phyloP scores from a whole-genome alignment of 75 land plant genomes.

The Adiantum capillusveneris region DNA sequence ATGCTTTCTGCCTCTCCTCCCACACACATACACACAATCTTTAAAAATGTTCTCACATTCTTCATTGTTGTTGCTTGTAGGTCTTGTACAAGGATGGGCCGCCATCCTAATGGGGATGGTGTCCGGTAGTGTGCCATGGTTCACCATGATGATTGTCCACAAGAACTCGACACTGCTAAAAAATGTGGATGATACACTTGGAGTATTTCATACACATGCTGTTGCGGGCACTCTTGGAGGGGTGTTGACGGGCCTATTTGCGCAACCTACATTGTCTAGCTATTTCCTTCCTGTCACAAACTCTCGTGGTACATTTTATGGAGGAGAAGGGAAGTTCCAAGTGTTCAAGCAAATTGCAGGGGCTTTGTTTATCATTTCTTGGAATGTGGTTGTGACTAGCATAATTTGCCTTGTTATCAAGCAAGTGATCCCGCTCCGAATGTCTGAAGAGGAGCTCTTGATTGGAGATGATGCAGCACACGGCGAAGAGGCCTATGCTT shows the following conservation, averaged over 20 bases:
- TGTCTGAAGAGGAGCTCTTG: conserved; percentile 58
- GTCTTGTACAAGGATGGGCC: conserved; percentile 63
- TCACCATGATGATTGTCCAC: conserved; percentile 68
- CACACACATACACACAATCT: no score
- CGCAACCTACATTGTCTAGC: conserved; percentile 31
- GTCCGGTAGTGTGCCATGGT: conserved; percentile 58
- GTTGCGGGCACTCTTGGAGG: conserved; percentile 63
- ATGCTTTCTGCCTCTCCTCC: no score
- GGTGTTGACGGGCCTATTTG: conserved; percentile 40
- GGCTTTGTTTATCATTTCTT: conserved; percentile 53
- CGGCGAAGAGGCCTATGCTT: conserved; percentile 76
- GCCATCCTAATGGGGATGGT: conserved; percentile 52
- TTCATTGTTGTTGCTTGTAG: conserved; percentile 12
- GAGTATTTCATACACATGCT: conserved; percentile 63
- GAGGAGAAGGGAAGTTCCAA: conserved; percentile 54
- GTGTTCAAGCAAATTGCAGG: conserved; percentile 57
- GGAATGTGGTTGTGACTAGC: conserved; percentile 59
- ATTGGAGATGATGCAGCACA: conserved; percentile 82
- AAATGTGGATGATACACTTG: conserved; percentile 65
- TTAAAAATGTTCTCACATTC: background rate
- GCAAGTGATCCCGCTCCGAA: conserved; percentile 50
- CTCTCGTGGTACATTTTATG: conserved; percentile 47
- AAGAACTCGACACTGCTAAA: conserved; percentile 37
- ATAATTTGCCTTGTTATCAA: conserved; percentile 45
- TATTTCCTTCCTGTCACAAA: conserved; percentile 30